phyloP scores from a whole-genome alignment of 257 asterid genomes.

The Ballota nigra region DNA sequence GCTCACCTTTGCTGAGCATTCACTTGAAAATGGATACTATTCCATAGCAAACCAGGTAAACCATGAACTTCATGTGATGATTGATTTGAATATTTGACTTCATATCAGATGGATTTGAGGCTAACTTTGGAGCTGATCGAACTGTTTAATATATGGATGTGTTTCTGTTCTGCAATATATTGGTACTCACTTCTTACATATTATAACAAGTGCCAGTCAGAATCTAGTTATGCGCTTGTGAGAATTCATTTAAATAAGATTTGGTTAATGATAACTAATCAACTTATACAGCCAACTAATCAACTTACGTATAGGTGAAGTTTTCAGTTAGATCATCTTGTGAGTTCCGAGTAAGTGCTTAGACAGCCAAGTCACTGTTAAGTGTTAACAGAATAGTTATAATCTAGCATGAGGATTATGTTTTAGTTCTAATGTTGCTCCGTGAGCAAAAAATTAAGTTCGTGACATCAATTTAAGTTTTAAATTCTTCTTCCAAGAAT shows the following conservation, averaged over 20 bases:
- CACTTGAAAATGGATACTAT: conserved; percentile 59
- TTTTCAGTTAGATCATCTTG: not conserved
- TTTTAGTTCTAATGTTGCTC: not conserved
- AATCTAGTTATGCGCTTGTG: not conserved
- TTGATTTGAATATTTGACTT: not conserved
- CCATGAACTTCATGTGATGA: not conserved
- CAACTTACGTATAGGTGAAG: conserved; percentile 1
- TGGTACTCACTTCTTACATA: not conserved
- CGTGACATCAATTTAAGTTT: not conserved
- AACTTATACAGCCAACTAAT: not conserved
- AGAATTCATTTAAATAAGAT: not conserved
- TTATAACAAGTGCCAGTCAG: not conserved
- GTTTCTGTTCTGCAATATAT: conserved; percentile 6
- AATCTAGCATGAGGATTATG: not conserved
- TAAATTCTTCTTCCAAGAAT: not conserved
- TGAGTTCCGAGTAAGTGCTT: not conserved
- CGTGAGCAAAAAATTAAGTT: not conserved
- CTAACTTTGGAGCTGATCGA: not conserved
- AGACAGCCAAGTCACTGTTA: not conserved
- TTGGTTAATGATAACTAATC: not conserved
- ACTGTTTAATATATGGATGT: not conserved
- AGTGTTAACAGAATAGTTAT: not conserved
- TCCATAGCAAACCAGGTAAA: conserved; percentile 42
- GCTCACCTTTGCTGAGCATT: conserved; percentile 68
- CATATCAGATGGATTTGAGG: not conserved